Base-by-base conservation (phyloP, 768 basidiomycete species). In the Epithele typhae region DNA sequence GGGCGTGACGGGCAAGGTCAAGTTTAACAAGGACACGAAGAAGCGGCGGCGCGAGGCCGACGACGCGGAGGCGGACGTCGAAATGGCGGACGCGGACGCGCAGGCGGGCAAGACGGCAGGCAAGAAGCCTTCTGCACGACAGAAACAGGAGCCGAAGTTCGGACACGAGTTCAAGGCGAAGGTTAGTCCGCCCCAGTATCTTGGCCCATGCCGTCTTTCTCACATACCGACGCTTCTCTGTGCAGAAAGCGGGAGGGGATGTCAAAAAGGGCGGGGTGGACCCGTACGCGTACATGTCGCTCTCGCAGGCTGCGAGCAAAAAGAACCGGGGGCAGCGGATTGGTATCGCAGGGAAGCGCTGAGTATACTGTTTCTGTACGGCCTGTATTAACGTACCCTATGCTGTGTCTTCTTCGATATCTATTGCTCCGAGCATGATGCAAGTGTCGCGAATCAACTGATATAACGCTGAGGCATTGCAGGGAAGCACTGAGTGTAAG, bases 1-100 rank as follows among this genome's bases (percentile, higher is more conserved):
- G 23, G 89, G 91, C 19, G 72, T 82, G 1, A 82, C 80, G 51
- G 96, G 96, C 5, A 81, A 79, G 44, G 68, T 98, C 62, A 94
- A 92, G 65, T 97, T 98, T 69, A 91, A 96, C 72, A 97, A 96
- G 64, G 86, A 95, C 59, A 97, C 92, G 30, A 98, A 94, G 67
- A 93, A 95, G 65, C 82, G 92, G 48, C 69, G 92, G 49, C 77
- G 87, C 40, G 78, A 82, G 49, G 80, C 79, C 15, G 71, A 70
- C 5, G 80, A 75, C 5, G 72, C 68, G 41, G 84, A 61, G 30
- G 70, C 66, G n/a, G 64, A 87, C 50, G 71, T 89, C 42, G 87
- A 91, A 51, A 85, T 92, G 79, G 88, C 71, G 21, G 89, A 92
- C 49, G 77, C 64, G 1, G 80, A 87, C 48, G 71, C 72, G 36